Evolutionary conservation across 2,329 filamentous ascomycete species (phyloP).

Genomic region (Cercospora berteroae): DNA sequence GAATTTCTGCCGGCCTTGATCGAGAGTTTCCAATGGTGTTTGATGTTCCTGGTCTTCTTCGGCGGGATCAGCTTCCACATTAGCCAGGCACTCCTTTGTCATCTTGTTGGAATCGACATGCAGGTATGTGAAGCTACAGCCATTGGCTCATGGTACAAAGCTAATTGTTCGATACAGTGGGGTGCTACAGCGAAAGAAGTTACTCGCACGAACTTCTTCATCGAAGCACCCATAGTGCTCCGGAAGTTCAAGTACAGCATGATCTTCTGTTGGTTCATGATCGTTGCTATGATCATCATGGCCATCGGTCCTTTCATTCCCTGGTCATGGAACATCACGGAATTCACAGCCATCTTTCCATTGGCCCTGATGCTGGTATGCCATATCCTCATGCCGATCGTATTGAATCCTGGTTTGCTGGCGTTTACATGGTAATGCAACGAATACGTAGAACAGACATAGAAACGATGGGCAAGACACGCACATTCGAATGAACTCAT

Average conservation of each 20-base stretch:
- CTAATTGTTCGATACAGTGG: not conserved
- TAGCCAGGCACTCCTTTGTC: slow-evolving; percentile 72
- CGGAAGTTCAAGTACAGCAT: slow-evolving; percentile 76
- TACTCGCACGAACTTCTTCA: slow-evolving; percentile 79
- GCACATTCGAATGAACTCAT: not conserved
- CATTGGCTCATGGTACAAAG: not conserved
- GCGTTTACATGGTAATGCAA: slow-evolving; percentile 67
- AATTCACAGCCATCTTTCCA: slow-evolving; percentile 67
- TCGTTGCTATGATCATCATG: slow-evolving; percentile 63
- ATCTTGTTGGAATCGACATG: slow-evolving; percentile 86
- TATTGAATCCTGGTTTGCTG: slow-evolving; percentile 76
- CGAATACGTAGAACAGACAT: not conserved
- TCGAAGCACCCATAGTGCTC: slow-evolving; percentile 75
- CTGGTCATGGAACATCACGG: slow-evolving; percentile 50
- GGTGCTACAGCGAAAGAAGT: slow-evolving; percentile 80
- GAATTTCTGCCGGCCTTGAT: slow-evolving; percentile 51
- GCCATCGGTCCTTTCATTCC: slow-evolving; percentile 65
- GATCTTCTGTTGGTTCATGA: slow-evolving; percentile 58
- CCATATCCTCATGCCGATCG: slow-evolving; percentile 70
- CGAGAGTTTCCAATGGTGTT: slow-evolving; percentile 63
- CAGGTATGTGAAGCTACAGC: slow-evolving; percentile 54
- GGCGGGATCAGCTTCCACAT: slow-evolving; percentile 79
- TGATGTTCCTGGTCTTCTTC: slow-evolving; percentile 73
- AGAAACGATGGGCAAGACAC: not conserved
- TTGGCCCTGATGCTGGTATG: slow-evolving; percentile 68